Evolutionary conservation across 2,329 filamentous ascomycete genomes (phyloP).

Genomic region (Venturia aucupariae): DNA sequence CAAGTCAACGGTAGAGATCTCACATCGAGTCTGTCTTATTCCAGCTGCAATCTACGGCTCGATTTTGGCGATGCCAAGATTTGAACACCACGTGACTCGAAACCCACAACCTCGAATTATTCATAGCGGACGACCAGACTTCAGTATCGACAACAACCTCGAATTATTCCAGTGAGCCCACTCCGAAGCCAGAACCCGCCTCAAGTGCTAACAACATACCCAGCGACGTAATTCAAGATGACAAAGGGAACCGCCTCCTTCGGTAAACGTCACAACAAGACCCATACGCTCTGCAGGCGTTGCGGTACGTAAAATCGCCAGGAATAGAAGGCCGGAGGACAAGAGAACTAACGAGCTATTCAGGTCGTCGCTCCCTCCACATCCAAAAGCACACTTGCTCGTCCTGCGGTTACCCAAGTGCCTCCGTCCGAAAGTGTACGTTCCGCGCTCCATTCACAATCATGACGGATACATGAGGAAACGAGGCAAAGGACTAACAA

Average conservation of each 20-base stretch:
- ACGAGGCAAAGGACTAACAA: slow-evolving; percentile 9
- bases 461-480: neutral
- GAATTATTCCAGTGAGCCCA: neutral
- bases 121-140: neutral
- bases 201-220: neutral
- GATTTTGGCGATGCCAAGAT: neutral
- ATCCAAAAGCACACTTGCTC: slow-evolving; percentile 99
- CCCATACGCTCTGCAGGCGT: slow-evolving; percentile 96
- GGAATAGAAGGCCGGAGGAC: slow-evolving; percentile 16
- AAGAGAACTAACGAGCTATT: slow-evolving; percentile 19
- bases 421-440: slow-evolving; percentile 98
- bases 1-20: too few relatives aligned
- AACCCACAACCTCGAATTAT: neutral
- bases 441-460: slow-evolving; percentile 25
- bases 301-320: slow-evolving; percentile 63
- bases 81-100: neutral
- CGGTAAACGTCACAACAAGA: slow-evolving; percentile 90
- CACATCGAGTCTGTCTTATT: too few relatives aligned
- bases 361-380: slow-evolving; percentile 94
- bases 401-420: slow-evolving; percentile 91
- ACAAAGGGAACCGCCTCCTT: slow-evolving; percentile 65
- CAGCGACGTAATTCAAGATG: slow-evolving; percentile 26
- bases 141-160: slow-evolving; percentile 1
- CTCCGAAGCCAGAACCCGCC: neutral
- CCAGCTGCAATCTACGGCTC: too few relatives aligned